These are phyloP conservation scores for Emiliania huxleyi DNA, from an alignment of 78 protist species.

Conservation along the genomic window DNA sequence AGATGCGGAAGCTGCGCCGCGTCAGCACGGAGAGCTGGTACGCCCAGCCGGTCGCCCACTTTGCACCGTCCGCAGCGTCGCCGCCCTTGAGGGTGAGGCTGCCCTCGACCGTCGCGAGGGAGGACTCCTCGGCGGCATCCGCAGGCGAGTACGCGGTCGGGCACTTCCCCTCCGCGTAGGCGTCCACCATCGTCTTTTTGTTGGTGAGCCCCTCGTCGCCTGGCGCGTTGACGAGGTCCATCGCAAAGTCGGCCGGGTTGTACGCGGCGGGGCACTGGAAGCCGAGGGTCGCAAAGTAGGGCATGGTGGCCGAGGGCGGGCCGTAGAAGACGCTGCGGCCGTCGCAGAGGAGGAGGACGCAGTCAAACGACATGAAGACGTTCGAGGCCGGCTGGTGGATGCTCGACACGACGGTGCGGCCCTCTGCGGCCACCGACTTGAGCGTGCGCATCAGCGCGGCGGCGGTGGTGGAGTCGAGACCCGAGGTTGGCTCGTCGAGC, in stretches of 20 bases:
- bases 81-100: neutral
- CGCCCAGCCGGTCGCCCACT: too few species aligned
- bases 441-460: neutral
- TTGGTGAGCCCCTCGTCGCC: too few species aligned
- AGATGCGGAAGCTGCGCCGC: too few species aligned
- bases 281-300: neutral
- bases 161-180: neutral
- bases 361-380: conserved; percentile 34
- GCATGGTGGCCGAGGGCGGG: conserved; percentile 24
- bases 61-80: neutral
- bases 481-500: conserved; percentile 44
- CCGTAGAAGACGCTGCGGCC: conserved; percentile 39
- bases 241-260: conserved; percentile 52
- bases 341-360: conserved; percentile 26
- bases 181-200: neutral
- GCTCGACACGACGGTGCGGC: neutral
- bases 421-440: neutral
- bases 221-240: conserved; percentile 14
- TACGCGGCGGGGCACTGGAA: neutral
- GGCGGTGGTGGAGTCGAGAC: conserved; percentile 10
- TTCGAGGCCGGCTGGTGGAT: conserved; percentile 64
- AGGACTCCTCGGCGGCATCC: too few species aligned
- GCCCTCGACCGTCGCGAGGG: neutral
- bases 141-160: too few species aligned
- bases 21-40: too few species aligned